phyloP scores from a whole-genome alignment of 495 filamentous ascomycete genomes.

The Tuber microsphaerosporum region DNA sequence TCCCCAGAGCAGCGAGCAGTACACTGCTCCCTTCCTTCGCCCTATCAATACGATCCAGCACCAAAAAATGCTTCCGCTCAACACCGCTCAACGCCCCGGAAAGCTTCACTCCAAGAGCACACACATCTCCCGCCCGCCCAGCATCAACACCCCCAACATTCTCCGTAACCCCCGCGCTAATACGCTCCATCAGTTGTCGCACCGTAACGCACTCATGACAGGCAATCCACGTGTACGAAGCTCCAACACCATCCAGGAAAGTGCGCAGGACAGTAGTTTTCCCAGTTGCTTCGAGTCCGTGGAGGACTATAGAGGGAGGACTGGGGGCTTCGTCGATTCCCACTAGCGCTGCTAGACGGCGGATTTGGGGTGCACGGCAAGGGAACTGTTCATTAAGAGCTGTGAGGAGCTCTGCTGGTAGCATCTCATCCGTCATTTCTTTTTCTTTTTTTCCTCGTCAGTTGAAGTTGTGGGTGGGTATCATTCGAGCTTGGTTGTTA shows the following conservation, averaged over 20 bases:
- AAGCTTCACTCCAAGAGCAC: conserved; percentile 64
- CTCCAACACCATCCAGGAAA: conserved; percentile 51
- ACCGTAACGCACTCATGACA: conserved; percentile 82
- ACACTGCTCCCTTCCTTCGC: conserved; percentile 75
- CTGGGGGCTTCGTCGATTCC: conserved; percentile 42
- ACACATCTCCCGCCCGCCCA: conserved; percentile 57
- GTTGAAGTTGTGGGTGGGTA: not conserved
- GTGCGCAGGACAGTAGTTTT: conserved; percentile 65
- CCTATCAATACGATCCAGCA: conserved; percentile 79
- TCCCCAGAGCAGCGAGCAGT: conserved; percentile 70
- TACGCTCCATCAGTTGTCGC: conserved; percentile 74
- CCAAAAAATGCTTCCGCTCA: conserved; percentile 39
- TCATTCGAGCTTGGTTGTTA: not conserved
- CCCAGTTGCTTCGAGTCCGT: conserved; percentile 88
- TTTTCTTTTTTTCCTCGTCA: not conserved
- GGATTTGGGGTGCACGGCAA: conserved; percentile 34
- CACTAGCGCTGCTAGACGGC: conserved; percentile 30
- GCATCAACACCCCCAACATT: conserved; percentile 45
- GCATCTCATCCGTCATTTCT: conserved; percentile 22
- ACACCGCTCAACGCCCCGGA: conserved; percentile 52
- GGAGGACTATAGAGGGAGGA: conserved; percentile 54
- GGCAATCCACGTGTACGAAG: conserved; percentile 64
- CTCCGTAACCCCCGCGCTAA: conserved; percentile 51
- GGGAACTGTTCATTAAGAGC: conserved; percentile 25
- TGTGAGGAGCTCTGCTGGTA: conserved; percentile 29